Percentiles rank a stretch among this genome's conserved stretches.
These are phyloP conservation scores for Fusarium duplospermum DNA, from an alignment of 2,329 filamentous ascomycete genomes.

Conservation along the genomic window DNA sequence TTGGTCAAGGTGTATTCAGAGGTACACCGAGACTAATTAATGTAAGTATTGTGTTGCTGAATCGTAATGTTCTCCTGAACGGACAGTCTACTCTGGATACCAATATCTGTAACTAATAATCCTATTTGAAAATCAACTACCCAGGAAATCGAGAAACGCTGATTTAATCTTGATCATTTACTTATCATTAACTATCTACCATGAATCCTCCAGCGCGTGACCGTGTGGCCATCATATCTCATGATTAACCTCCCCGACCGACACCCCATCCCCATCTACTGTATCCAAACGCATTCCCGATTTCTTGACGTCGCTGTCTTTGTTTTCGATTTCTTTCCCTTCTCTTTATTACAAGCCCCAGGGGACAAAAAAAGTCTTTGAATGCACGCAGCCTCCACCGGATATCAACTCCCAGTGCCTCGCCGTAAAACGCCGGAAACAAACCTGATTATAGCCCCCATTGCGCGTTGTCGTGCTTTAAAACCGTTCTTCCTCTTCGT, in stretches of 20 bases:
- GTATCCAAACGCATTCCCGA: neutral
- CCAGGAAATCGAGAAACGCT: neutral
- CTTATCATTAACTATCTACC: conserved; percentile 34
- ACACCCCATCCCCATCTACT: conserved; percentile 6
- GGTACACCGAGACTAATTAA: neutral
- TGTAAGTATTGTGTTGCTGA: neutral
- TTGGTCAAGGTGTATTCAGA: neutral
- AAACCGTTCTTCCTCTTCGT: neutral
- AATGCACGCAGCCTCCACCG: conserved; percentile 15
- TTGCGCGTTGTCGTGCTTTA: conserved; percentile 8
- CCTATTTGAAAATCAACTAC: neutral
- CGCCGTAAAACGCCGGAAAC: conserved; percentile 4
- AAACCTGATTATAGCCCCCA: neutral
- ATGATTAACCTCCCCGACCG: conserved; percentile 16
- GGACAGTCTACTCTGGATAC: neutral
- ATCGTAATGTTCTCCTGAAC: neutral
- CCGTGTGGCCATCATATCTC: conserved; percentile 32
- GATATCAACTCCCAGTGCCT: conserved; percentile 33
- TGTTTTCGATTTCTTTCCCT: neutral
- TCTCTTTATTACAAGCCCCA: conserved; percentile 13
- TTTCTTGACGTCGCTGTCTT: conserved; percentile 4
- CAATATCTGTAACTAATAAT: neutral
- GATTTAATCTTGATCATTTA: conserved; percentile 13
- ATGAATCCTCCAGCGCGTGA: conserved; percentile 11
- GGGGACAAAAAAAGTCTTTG: neutral